Evolutionary conservation across 768 basidiomycete genomes (phyloP).

Genomic region (Tricholoma hemisulphureum): DNA sequence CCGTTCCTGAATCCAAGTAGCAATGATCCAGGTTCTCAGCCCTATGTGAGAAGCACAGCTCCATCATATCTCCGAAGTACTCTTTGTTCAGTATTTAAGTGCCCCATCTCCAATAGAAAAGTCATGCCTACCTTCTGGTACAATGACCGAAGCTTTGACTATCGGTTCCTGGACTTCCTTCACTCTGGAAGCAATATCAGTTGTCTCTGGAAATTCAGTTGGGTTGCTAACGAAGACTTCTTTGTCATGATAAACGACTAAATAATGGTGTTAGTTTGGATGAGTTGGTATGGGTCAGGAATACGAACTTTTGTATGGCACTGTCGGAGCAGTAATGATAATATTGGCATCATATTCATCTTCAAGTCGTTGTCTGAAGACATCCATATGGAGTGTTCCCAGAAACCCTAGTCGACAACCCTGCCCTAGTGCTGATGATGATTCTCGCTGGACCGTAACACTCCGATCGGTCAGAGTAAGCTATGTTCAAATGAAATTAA

Average conservation of each 20-base stretch:
- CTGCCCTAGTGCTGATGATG: slow-evolving; percentile 91
- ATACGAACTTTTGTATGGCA: slow-evolving; percentile 79
- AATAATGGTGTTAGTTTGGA: slow-evolving; percentile 4
- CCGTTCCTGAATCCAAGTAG: slow-evolving; percentile 65
- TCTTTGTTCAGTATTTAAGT: slow-evolving; percentile 43
- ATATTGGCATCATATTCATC: slow-evolving; percentile 96
- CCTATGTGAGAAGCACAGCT: slow-evolving; percentile 82
- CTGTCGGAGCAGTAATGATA: slow-evolving; percentile 93
- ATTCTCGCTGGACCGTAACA: slow-evolving; percentile 88
- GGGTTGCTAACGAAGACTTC: slow-evolving; percentile 83
- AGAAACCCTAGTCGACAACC: slow-evolving; percentile 94
- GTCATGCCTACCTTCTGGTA: slow-evolving; percentile 71
- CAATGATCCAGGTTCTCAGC: slow-evolving; percentile 81
- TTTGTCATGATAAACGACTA: slow-evolving; percentile 72
- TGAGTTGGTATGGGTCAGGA: slow-evolving; percentile 7
- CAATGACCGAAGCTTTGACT: slow-evolving; percentile 90
- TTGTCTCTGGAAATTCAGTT: slow-evolving; percentile 87
- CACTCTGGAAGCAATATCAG: slow-evolving; percentile 59
- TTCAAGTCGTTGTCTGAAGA: slow-evolving; percentile 92
- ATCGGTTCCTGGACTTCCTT: slow-evolving; percentile 87
- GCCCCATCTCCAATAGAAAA: background rate
- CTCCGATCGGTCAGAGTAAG: slow-evolving; percentile 84
- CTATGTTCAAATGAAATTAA: slow-evolving; percentile 35
- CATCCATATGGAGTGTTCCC: slow-evolving; percentile 95
- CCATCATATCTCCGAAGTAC: slow-evolving; percentile 96